Conservation (phyloP, 306 rosid species). For the Myrica gale region DNA sequence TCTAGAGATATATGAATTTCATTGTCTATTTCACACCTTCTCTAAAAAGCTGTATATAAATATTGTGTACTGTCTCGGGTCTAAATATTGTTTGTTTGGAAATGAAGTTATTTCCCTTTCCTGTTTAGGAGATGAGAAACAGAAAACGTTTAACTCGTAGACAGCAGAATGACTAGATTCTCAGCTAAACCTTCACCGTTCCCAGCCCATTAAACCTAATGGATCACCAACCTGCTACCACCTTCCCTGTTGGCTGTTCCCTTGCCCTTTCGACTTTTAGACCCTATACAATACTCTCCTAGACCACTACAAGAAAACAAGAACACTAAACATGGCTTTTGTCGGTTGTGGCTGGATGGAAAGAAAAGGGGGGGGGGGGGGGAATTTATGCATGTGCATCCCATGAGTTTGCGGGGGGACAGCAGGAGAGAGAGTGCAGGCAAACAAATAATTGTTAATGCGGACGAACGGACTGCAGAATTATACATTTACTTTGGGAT, state of each 20-base stretch:
- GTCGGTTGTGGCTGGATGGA: not conserved
- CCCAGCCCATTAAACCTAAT: not conserved
- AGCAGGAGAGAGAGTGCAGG: not conserved
- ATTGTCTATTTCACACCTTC: too few relatives aligned
- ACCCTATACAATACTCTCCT: not conserved
- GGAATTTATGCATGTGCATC: not conserved
- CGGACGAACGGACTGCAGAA: slow-evolving; percentile 6
- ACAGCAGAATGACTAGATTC: too few relatives aligned
- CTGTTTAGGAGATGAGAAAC: not conserved
- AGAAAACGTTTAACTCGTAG: not conserved
- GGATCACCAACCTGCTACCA: not conserved
- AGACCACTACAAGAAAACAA: not conserved
- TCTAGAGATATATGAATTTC: too few relatives aligned
- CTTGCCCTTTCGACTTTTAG: too few relatives aligned
- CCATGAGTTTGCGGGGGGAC: not conserved
- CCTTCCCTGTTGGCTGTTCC: not conserved
- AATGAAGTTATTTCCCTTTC: not conserved
- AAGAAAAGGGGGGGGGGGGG: not conserved
- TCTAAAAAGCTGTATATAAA: too few relatives aligned
- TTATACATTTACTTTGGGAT: slow-evolving; percentile 20
- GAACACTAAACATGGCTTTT: not conserved
- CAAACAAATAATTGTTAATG: not conserved
- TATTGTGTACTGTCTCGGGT: too few relatives aligned
- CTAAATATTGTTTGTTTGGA: too few relatives aligned
- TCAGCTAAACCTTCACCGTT: not conserved